Base-by-base conservation (phyloP, 768 basidiomycete species). In the Pleurotus eryngii region DNA sequence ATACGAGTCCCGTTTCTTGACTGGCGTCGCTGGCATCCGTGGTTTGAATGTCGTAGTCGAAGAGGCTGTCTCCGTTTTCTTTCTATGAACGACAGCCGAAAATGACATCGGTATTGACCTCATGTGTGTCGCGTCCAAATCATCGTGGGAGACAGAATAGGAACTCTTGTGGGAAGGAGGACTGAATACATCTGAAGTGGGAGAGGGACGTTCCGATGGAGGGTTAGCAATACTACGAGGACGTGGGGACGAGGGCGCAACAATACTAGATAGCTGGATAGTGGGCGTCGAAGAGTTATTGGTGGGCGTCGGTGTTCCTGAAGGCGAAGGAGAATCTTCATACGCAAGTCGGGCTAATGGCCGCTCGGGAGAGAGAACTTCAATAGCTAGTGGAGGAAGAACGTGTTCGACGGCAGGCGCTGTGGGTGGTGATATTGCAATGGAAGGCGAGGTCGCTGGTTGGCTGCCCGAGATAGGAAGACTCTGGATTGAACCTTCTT, bases 1-100 rank as follows among this genome's bases (percentile, higher is more conserved):
- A 60, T 53, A 53, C 63, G 68, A 55, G 60, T 65, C 51, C 61
- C 14, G 49, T 70, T 54, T 42, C 38, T 17, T 40, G 17, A 22
- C 72, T 26, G 73, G 71, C 7, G 70, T 66, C 46, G 63, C 63
- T 1, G 74, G 73, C 9, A 50, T 53, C 8, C 65, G 17, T 26
- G 63, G 55, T 17, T 65, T 57, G 4, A 60, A 50, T 35, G 62
- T 50, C 8, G 61, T 58, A 12, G 67, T 59, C 5, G 68, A 53
- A 4, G 66, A 58, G 0, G 67, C 55, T 0, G 72, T 58, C 51
- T 83, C 82, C 3, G 74, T 71, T 24, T 81, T 74, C 63, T 81
- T 85, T 58, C 75, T 69, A 61, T 85, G 85, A 40, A 86, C 84
- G 14, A 85, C 79, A 22, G 84, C 82, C 48, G 71, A 76, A 68